Base-by-base conservation (phyloP, 768 basidiomycete species). In the Suillus bovinus region DNA sequence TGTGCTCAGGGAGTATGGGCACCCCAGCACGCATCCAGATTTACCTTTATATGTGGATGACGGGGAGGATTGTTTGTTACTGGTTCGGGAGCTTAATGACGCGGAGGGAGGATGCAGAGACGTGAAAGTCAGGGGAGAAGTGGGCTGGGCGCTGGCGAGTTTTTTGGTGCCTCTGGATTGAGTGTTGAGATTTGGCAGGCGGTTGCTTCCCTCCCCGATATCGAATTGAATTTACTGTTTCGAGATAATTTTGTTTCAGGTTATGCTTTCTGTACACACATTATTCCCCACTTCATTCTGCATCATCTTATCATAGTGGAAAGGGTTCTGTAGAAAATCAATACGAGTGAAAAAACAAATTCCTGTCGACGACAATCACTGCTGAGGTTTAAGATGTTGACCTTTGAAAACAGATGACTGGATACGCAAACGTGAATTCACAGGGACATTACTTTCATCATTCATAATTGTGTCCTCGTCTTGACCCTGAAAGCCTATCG, bases 101-200 rank as follows among this genome's bases (percentile, higher is more conserved):
- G 34, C 16, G 11, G 55, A 56, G 17, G 55, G 55, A 68, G 39
- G 60, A 69, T 38, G 60, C 64, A 54, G 33, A 31, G 54, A 38
- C 14, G 33, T 9, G 50, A 72, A 4, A 52, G 64, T 22, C 8
- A 55, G 38, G 5, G 82, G 84, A 13, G 78, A 81, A 11, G 81
- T 93, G 20, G 91, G 91, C 0, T 93, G 92, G 92, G 87, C 88
- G 4, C 72, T 94, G 64, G 91, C 91, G 39, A 93, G 91, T 71
- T 94, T 92, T 74, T 73, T 93, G 71, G 80, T 87, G 31, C 89
- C 89, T 10, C 68, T 87, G 62, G 81, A 80, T 64, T 73, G 66
- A 71, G 20, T 31, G 29, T 52, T 13, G 31, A 31, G 50, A 29
- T 27, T 10, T 29, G 27, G 27, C 16, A 27, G 49, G 11, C 31